Conservation (phyloP, 345 rosid species). For the Euphorbia pulcherrima region DNA sequence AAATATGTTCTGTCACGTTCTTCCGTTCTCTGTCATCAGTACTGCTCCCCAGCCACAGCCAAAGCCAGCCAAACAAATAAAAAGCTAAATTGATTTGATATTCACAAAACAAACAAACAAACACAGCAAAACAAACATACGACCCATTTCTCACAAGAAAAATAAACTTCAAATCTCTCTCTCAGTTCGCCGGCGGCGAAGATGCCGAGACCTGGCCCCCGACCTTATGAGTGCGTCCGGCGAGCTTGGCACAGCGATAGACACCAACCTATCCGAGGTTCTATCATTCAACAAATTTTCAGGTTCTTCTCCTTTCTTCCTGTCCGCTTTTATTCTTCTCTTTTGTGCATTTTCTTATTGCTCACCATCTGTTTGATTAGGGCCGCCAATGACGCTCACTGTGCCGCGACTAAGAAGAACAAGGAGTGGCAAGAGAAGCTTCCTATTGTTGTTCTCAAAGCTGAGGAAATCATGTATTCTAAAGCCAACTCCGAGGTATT, state of each 20-base stretch:
- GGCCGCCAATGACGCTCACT: conserved; percentile 60
- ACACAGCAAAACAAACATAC: conserved; percentile 16
- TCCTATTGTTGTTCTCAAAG: conserved; percentile 68
- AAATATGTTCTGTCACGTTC: no score
- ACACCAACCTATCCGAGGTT: conserved; percentile 83
- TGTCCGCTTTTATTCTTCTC: conserved; percentile 1
- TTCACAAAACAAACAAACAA: conserved; percentile 8
- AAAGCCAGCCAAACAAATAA: no score
- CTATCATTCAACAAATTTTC: conserved; percentile 84
- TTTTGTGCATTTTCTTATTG: conserved; percentile 23
- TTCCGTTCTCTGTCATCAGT: no score
- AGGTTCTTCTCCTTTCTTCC: conserved; percentile 49
- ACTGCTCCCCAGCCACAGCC: no score
- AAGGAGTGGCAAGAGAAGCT: conserved; percentile 92
- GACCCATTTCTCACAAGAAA: conserved; percentile 13
- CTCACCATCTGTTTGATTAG: conserved; percentile 44
- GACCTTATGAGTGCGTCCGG: conserved; percentile 91
- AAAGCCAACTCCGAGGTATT: conserved; percentile 95
- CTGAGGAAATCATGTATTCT: conserved; percentile 96
- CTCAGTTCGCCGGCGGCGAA: conserved; percentile 15
- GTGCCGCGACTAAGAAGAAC: conserved; percentile 63
- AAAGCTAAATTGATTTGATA: conserved; percentile 12
- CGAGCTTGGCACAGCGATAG: conserved; percentile 98
- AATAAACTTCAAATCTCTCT: not conserved
- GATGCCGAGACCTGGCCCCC: conserved; percentile 95